Evolutionary conservation across 176 grass and related monocot genomes (phyloP), one percentile per base, ranked within the genome.

Genomic region (Eleusine coracana): DNA sequence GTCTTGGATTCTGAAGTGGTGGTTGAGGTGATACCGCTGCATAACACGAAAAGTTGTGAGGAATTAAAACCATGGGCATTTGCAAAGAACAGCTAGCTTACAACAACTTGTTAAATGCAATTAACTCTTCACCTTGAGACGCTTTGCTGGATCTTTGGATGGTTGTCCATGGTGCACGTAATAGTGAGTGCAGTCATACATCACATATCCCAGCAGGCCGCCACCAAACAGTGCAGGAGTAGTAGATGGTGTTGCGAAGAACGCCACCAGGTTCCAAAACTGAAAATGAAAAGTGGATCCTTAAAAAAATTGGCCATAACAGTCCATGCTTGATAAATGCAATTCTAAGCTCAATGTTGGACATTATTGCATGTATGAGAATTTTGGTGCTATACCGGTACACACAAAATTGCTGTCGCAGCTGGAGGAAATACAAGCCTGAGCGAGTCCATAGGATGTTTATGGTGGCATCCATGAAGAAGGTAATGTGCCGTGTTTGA

Each of bases 401-500:
- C 70, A 87, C 90, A 94, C 52, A 97, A 68, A 71, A 97, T 97
- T 66, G 92, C 92, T 68, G 95, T 84, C 48, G 90, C 92, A 40
- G 86, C 63, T 70, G 95, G 92, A 72, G 95, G 95, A 49, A 97
- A 97, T 25, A 97, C 95, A 78, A 97, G 95, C 74, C 92, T 87
- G 68, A 97, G 92, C 1, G 88, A 89, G 28, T 97, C 95, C 95
- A 97, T 94, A 12, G 95, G 95, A 59, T 97, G 90, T 81, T 97
- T 97, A 75, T 97, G 95, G 76, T 97, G 95, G 86, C 95, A 97
- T 77, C 95, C 95, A 55, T 97, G 95, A 89, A 97, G 71, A 64
- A 97, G 89, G 84, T 94, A 97, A 74, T 97, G 92, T 25, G 78
- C 77, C 15, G 92, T 97, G 90, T 97, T 97, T 29, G 86, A 70